phyloP scores from a whole-genome alignment of 2,329 filamentous ascomycete species.

The Colletotrichum tofieldiae region DNA sequence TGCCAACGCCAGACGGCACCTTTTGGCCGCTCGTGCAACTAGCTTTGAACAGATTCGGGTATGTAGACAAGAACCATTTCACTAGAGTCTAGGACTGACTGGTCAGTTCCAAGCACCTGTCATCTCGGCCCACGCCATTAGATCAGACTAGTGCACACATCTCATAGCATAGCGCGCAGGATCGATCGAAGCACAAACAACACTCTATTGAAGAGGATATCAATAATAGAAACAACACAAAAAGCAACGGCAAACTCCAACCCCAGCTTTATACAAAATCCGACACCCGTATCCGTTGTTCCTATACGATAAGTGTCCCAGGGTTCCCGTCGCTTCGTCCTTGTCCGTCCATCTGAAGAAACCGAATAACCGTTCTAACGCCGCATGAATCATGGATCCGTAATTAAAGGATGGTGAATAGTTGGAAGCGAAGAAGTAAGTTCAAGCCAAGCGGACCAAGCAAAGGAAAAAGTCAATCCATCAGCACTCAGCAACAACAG shows the following conservation, averaged over 20 bases:
- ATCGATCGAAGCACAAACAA: neutral
- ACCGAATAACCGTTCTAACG: slow-evolving; percentile 24
- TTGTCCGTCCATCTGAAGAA: slow-evolving; percentile 21
- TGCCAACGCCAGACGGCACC: neutral
- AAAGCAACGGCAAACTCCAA: slow-evolving; percentile 32
- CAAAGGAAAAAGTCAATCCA: slow-evolving; percentile 30
- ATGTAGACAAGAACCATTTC: neutral
- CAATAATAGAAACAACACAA: slow-evolving; percentile 16
- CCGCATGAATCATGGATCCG: slow-evolving; percentile 40
- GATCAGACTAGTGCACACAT: neutral
- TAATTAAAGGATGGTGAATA: slow-evolving; percentile 43
- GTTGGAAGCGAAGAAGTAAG: slow-evolving; percentile 37
- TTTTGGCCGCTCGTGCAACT: neutral
- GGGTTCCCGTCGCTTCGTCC: slow-evolving; percentile 21
- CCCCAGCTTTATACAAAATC: slow-evolving; percentile 28
- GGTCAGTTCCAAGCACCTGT: neutral
- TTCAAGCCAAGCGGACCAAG: slow-evolving; percentile 17
- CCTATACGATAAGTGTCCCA: slow-evolving; percentile 24
- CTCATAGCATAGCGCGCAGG: neutral
- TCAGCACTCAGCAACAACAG: slow-evolving; percentile 47
- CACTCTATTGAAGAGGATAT: slow-evolving; percentile 37
- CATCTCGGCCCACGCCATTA: neutral
- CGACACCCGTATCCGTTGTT: slow-evolving; percentile 15
- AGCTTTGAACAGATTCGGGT: neutral
- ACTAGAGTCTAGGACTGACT: too few relatives aligned